These are phyloP conservation scores for Pleurotus giganteus DNA, from an alignment of 768 basidiomycete species.

Conservation along the genomic window DNA sequence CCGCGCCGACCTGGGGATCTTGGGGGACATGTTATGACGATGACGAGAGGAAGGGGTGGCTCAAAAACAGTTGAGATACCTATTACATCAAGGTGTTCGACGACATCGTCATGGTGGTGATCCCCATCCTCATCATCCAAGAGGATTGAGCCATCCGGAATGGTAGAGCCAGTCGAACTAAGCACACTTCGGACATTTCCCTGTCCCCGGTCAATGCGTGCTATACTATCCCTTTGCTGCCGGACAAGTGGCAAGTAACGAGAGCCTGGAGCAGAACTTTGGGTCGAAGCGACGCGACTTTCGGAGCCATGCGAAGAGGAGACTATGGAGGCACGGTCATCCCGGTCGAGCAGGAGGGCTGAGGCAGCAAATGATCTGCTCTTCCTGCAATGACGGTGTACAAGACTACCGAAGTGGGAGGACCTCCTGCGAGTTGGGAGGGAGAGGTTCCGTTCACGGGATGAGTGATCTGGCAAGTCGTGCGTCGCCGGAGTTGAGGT, in stretches of 20 bases:
- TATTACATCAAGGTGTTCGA: slow-evolving; percentile 81
- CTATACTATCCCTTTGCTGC: slow-evolving; percentile 36
- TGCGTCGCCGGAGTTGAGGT: slow-evolving; percentile 2
- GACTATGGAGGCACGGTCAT: neutral
- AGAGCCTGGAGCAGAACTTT: slow-evolving; percentile 13
- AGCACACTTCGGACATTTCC: slow-evolving; percentile 45
- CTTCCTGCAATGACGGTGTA: slow-evolving; percentile 6
- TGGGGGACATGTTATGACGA: slow-evolving; percentile 10
- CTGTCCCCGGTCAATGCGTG: slow-evolving; percentile 33
- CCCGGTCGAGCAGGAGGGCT: neutral
- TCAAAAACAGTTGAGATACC: slow-evolving; percentile 35
- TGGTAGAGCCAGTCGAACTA: slow-evolving; percentile 29
- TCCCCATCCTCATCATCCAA: slow-evolving; percentile 16
- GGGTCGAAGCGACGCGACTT: slow-evolving; percentile 11
- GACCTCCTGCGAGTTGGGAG: neutral
- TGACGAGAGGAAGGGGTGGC: neutral
- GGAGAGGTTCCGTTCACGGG: neutral
- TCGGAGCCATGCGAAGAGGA: neutral
- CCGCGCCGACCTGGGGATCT: slow-evolving; percentile 76
- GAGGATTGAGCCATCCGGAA: slow-evolving; percentile 13
- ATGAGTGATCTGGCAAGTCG: neutral
- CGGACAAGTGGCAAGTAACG: slow-evolving; percentile 36
- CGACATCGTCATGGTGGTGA: slow-evolving; percentile 74
- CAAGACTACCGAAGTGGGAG: neutral
- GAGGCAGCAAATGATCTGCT: slow-evolving; percentile 3